Evolutionary conservation across 2,329 filamentous ascomycete species (phyloP), one percentile per base, ranked within the genome.

Genomic region (Cordyceps sp.): DNA sequence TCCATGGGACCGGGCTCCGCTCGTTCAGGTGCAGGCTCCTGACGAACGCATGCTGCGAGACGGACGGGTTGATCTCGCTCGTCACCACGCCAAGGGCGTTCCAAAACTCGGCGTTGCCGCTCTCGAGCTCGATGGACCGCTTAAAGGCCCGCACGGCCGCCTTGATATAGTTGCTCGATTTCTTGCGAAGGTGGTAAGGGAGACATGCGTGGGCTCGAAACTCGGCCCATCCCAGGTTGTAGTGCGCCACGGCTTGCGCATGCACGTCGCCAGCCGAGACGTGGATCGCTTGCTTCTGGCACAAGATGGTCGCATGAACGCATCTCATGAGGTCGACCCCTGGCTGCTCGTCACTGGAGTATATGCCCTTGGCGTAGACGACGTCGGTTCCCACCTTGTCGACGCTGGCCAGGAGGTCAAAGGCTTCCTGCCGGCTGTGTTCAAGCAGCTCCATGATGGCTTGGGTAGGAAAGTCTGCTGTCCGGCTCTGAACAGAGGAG

Each of bases 61-160:
- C 82, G 35, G 78, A 75, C 0, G 86, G 79, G 46, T 82, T 94
- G 42, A 94, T 66, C 29, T 73, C 73, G 39, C 83, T 86, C 3
- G 90, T 94, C 18, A 82, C 84, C 4, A 96, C 83, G 31, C 88
- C 90, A 3, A 98, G 66, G 0, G 90, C 78, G 48, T 96, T 96
- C 90, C 90, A 98, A 52, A 96, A 96, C 42, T 96, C 88, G 0
- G 83, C 64, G 48, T 96, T 98, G 32, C 85, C 82, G 6, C 86
- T 81, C 53, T 98, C 92, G 1, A 94, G 65, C 54, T 96, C 90
- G 41, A 98, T 98, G 1, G 90, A 82, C 28, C 83, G 70, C 58
- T 98, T 98, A 66, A 98, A 96, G 45, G 83, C 90, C 33, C 77
- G 70, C 39, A 96, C 78, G 2, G 90, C 72, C 6, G 85, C 77